Conservation (phyloP, 2,329 filamentous ascomycete species). For the Talaromyces sp. region DNA sequence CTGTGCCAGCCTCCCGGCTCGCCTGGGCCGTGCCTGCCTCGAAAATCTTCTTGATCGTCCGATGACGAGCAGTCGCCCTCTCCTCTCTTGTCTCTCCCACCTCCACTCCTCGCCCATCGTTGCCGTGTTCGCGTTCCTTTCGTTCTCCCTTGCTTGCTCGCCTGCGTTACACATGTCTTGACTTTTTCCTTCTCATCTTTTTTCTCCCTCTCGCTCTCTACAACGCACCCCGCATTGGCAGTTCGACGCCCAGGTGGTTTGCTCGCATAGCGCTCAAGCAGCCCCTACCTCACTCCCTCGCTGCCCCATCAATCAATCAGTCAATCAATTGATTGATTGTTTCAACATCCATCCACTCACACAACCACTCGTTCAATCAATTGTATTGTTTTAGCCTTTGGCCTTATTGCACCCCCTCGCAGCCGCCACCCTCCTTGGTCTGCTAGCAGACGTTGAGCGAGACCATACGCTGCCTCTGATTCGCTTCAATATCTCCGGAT, state of each 20-base stretch:
- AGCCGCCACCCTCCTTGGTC: background rate
- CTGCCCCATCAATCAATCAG: background rate
- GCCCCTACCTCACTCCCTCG: background rate
- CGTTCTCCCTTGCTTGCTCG: background rate
- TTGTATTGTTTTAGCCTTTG: background rate
- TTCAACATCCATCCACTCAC: background rate
- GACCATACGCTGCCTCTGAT: background rate
- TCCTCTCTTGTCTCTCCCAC: background rate
- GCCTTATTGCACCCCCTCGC: slow-evolving; percentile 8
- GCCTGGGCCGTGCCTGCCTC: background rate
- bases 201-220: background rate
- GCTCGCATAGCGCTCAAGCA: background rate
- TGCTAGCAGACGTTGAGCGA: background rate
- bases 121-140: background rate
- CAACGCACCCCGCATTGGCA: background rate
- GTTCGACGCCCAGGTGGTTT: background rate
- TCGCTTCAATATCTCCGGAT: slow-evolving; percentile 4
- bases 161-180: background rate
- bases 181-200: background rate
- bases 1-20: background rate
- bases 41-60: background rate
- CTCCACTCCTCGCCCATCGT: background rate
- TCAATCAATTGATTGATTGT: background rate
- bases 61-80: background rate
- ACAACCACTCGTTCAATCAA: background rate